These are phyloP conservation scores for Monarda citriodora DNA, from an alignment of 305 asterid genomes.

Conservation along the genomic window DNA sequence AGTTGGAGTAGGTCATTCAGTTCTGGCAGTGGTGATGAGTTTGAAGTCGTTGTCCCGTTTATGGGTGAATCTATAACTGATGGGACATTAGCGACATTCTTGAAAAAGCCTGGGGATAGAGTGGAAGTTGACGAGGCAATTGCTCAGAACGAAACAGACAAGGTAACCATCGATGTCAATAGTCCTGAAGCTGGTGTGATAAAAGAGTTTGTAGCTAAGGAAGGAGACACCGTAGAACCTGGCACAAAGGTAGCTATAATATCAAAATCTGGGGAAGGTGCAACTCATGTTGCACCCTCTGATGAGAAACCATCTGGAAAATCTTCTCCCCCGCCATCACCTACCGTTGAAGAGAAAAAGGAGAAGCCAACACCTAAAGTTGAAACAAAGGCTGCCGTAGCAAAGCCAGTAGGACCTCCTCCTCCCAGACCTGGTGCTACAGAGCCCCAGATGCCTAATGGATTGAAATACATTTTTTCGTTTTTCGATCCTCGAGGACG, in stretches of 20 bases:
- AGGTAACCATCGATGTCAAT: constrained; percentile 98
- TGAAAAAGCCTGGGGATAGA: constrained; percentile 96
- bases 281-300: constrained; percentile 79
- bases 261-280: constrained; percentile 93
- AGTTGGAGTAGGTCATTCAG: constrained; percentile 50
- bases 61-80: constrained; percentile 99
- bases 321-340: constrained; percentile 48
- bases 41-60: constrained; percentile 94
- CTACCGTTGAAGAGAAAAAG: constrained; percentile 62
- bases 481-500: too few species aligned
- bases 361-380: constrained; percentile 59
- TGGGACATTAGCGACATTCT: constrained; percentile 90
- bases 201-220: constrained; percentile 89
- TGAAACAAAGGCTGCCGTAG: constrained; percentile 48
- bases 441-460: constrained; percentile 95
- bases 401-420: constrained; percentile 55
- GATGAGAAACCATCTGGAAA: constrained; percentile 78
- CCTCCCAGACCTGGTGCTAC: constrained; percentile 67
- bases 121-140: constrained; percentile 94
- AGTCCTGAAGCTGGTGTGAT: constrained; percentile 99
- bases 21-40: constrained; percentile 65
- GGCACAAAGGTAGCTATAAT: constrained; percentile 93
- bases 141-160: constrained; percentile 99
- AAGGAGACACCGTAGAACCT: constrained; percentile 99
- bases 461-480: too few species aligned